Conservation (phyloP, 805 yeast genomes). For the Blastobotrys americana region DNA sequence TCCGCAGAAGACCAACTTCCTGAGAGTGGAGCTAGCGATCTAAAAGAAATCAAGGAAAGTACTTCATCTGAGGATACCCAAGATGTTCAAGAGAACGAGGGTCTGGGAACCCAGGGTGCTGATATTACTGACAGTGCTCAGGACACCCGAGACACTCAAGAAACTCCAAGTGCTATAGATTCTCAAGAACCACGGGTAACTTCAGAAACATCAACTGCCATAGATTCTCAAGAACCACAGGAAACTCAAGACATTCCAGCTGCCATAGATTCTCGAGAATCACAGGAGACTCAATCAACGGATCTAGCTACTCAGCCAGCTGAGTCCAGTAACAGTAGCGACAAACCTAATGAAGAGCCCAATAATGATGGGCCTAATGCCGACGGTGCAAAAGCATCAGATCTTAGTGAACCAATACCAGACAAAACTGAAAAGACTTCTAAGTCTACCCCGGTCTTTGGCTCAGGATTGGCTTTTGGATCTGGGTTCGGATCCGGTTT, state of each 20-base stretch:
- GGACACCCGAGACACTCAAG: too few species aligned
- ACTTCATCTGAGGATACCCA: too few species aligned
- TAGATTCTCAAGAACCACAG: neutral
- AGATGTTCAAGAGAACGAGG: too few species aligned
- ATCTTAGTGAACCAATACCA: too few species aligned
- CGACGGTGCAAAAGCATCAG: neutral
- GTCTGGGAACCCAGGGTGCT: too few species aligned
- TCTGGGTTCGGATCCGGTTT: constrained; percentile 12
- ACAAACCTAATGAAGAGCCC: neutral
- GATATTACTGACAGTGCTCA: too few species aligned
- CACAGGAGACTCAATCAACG: neutral
- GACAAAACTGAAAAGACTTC: too few species aligned
- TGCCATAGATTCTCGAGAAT: constrained; percentile 1
- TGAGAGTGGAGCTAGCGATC: too few species aligned
- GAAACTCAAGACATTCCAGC: constrained; percentile 3
- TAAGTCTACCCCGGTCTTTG: too few species aligned
- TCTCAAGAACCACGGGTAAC: constrained; percentile 4
- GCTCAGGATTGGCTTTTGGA: constrained; percentile 36
- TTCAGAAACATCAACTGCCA: constrained; percentile 3
- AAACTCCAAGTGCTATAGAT: neutral
- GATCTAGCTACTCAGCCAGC: too few species aligned
- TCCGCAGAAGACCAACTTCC: too few species aligned
- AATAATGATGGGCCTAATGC: neutral
- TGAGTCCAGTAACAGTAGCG: constrained; percentile 24
- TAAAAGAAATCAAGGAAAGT: too few species aligned